Conservation (phyloP, 345 rosid genomes). For the Bretschneidera sinensis region DNA sequence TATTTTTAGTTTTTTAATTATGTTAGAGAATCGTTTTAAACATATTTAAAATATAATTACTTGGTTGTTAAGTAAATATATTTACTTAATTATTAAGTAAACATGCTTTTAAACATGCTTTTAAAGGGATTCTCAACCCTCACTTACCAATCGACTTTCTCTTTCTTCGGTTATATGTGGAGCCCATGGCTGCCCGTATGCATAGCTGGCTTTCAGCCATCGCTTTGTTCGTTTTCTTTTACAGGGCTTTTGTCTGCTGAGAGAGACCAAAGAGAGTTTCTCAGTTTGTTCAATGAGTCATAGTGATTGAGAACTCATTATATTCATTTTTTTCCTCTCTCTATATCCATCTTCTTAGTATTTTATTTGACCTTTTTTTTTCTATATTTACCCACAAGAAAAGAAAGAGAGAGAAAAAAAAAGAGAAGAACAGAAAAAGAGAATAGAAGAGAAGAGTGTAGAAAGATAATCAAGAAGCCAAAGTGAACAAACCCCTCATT, state of each 20-base stretch:
- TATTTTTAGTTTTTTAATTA: too few relatives aligned
- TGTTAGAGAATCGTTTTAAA: too few relatives aligned
- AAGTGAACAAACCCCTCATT: neutral
- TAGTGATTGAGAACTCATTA: slow-evolving; percentile 15
- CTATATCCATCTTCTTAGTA: neutral
- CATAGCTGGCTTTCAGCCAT: slow-evolving; percentile 42
- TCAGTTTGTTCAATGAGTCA: slow-evolving; percentile 22
- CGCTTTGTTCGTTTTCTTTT: slow-evolving; percentile 32
- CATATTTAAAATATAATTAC: too few relatives aligned
- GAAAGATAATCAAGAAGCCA: neutral
- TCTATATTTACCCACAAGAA: neutral
- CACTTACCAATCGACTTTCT: neutral
- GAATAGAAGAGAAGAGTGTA: too few relatives aligned
- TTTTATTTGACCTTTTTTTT: neutral
- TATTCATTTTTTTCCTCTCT: neutral
- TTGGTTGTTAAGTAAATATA: too few relatives aligned
- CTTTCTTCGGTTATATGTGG: slow-evolving; percentile 21
- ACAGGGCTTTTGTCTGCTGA: slow-evolving; percentile 21
- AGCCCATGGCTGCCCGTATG: slow-evolving; percentile 34
- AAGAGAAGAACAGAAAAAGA: too few relatives aligned
- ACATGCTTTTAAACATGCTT: too few relatives aligned
- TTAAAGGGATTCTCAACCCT: too few relatives aligned
- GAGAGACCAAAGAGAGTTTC: slow-evolving; percentile 17
- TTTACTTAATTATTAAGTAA: too few relatives aligned
- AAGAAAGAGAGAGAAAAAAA: too few relatives aligned